A percentile compares a stretch with the other conserved stretches of the same genome.
Conservation (phyloP, 768 basidiomycete species). For the Rickenella mellea region DNA sequence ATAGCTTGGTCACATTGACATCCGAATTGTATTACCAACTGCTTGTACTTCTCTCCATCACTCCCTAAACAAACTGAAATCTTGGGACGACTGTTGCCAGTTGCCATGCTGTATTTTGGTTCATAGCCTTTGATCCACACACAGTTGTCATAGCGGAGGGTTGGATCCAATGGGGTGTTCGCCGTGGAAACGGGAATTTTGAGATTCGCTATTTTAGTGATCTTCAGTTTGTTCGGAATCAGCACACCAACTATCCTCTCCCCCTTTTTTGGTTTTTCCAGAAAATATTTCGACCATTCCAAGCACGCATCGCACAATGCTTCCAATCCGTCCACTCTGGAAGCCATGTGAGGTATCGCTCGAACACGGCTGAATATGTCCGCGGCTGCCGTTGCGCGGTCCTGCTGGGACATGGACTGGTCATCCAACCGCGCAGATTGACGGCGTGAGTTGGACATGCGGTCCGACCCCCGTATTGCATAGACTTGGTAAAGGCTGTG, state of each 20-base stretch:
- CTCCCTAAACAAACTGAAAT: constrained; percentile 61
- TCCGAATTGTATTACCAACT: constrained; percentile 54
- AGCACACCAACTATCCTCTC: constrained; percentile 11
- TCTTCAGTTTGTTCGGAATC: constrained; percentile 36
- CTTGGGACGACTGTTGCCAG: constrained; percentile 81
- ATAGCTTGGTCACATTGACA: neutral
- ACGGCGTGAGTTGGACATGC: neutral
- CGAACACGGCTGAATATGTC: constrained; percentile 49
- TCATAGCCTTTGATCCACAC: constrained; percentile 64
- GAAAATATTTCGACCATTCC: constrained; percentile 60
- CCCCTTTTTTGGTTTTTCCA: constrained; percentile 27
- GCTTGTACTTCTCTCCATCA: constrained; percentile 58
- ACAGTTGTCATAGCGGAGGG: constrained; percentile 56
- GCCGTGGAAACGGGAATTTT: constrained; percentile 80
- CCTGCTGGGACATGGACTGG: constrained; percentile 35
- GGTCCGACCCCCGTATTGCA: constrained; percentile 40
- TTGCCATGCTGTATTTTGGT: constrained; percentile 47
- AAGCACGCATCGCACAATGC: constrained; percentile 54
- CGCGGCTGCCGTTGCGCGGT: constrained; percentile 56
- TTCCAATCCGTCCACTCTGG: constrained; percentile 45
- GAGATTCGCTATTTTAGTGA: constrained; percentile 42
- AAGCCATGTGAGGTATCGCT: constrained; percentile 25
- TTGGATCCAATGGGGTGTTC: constrained; percentile 58
- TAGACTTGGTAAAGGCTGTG: constrained; percentile 88
- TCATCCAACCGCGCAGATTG: constrained; percentile 11